Evolutionary conservation across 345 rosid species (phyloP), one percentile per base, ranked within the genome.

Genomic region (Citrus medica): DNA sequence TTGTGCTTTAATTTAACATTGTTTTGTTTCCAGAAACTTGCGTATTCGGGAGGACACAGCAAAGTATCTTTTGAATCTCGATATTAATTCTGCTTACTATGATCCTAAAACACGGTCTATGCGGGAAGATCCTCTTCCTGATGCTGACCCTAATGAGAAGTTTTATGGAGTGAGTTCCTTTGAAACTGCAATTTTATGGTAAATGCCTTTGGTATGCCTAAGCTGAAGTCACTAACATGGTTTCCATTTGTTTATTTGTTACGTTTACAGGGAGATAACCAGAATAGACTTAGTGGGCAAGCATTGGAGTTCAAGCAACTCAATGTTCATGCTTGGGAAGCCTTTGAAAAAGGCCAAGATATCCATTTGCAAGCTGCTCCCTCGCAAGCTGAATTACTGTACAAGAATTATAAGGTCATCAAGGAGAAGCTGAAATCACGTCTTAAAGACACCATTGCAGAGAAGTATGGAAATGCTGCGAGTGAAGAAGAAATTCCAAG

Each of bases 91-190:
- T 14, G 93, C 97, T 16, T 89, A 87, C 70, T 92, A 90, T 79
- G 97, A 92, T 78, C 97, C 97, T 25, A 92, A 92, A 83, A 89
- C 94, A 6, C 85, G 93, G 12, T 89, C 94, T 21, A 90, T 90
- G 94, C 90, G 91, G 74, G 97, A 90, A 84, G 97, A 92, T 85
- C 94, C 94, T 1, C 94, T 89, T 84, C 97, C 93, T 35, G 91
- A 92, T 76, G 91, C 93, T 8, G 92, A 92, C 70, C 92, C 94
- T 1, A 90, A 89, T 80, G 94, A 89, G 70, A 92, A 89, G 78
- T 92, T 92, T 60, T 92, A 90, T 82, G 81, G 14, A 80, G 94
- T 84, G 27, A 81, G 91, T 81, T 66, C 14, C 32, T 9, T 78
- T 37, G 30, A 30, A 22, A 4, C 25, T 38, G 53, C 9, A 46